Evolutionary conservation across 2,329 filamentous ascomycete genomes (phyloP).

Genomic region (Drechslera avenae): DNA sequence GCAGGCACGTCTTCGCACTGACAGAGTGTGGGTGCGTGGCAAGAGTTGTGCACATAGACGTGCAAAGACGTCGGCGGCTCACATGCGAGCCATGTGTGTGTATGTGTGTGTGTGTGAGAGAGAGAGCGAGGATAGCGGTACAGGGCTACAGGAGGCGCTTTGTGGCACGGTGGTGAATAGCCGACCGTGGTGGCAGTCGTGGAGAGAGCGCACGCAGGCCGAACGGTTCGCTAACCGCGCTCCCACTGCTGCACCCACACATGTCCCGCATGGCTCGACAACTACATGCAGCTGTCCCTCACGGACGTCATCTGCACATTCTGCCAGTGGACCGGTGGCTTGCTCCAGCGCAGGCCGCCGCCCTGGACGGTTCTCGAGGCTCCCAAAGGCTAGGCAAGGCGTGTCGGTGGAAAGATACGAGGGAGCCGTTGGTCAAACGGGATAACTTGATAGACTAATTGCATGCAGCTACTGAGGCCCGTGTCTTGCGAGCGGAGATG

Average conservation of each 20-base stretch:
- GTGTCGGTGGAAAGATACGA: conserved; percentile 3
- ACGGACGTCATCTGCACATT: conserved; percentile 27
- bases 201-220: neutral
- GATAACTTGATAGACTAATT: conserved; percentile 30
- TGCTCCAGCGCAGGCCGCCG: neutral
- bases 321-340: conserved; percentile 14
- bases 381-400: neutral
- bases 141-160: conserved; percentile 15
- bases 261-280: conserved; percentile 24
- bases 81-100: conserved; percentile 20
- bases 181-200: conserved; percentile 16
- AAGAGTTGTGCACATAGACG: too few species aligned
- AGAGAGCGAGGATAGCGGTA: too few species aligned
- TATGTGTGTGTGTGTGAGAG: too few species aligned
- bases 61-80: conserved; percentile 19
- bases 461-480: conserved; percentile 37
- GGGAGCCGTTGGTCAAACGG: conserved; percentile 22
- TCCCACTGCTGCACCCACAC: conserved; percentile 16
- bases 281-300: conserved; percentile 17
- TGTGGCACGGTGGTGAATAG: conserved; percentile 10
- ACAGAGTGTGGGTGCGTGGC: neutral
- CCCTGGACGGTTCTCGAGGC: neutral
- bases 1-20: neutral
- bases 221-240: conserved; percentile 23
- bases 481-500: conserved; percentile 34